Percentiles rank a stretch among this genome's conserved stretches.
These are phyloP conservation scores for Dendrobium officinale DNA, from an alignment of 106 monocot species.

Conservation along the genomic window DNA sequence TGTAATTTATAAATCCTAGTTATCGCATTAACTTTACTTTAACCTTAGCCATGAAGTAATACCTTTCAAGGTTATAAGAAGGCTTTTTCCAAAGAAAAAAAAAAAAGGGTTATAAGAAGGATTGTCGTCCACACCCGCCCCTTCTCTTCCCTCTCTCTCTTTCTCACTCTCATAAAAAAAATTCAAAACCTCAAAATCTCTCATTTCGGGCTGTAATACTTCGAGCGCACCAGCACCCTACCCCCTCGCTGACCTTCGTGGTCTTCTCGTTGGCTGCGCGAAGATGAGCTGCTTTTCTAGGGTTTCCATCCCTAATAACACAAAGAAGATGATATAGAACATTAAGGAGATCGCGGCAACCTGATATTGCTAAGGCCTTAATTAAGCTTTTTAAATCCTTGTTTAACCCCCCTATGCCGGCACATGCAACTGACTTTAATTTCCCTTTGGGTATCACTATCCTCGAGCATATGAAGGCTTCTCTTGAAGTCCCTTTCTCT, in stretches of 20 bases:
- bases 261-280: not conserved
- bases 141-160: not conserved
- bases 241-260: not conserved
- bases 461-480: too few relatives aligned
- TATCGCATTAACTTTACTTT: too few relatives aligned
- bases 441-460: too few relatives aligned
- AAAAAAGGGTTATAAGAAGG: not conserved
- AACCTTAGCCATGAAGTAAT: too few relatives aligned
- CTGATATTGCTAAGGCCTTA: too few relatives aligned
- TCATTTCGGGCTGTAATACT: slow-evolving; percentile 1
- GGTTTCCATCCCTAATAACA: slow-evolving; percentile 38
- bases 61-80: too few relatives aligned
- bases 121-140: not conserved
- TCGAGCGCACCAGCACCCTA: not conserved
- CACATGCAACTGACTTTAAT: too few relatives aligned
- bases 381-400: too few relatives aligned
- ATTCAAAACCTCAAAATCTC: slow-evolving; percentile 17
- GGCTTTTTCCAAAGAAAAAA: too few relatives aligned
- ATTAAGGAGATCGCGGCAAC: slow-evolving; percentile 75
- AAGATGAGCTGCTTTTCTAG: slow-evolving; percentile 27
- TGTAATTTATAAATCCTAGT: too few relatives aligned
- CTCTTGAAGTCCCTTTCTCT: too few relatives aligned
- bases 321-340: slow-evolving; percentile 58
- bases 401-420: too few relatives aligned
- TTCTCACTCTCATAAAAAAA: not conserved